phyloP scores from a whole-genome alignment of 1,284 basidiomycete species.

The Moniliella sp. region DNA sequence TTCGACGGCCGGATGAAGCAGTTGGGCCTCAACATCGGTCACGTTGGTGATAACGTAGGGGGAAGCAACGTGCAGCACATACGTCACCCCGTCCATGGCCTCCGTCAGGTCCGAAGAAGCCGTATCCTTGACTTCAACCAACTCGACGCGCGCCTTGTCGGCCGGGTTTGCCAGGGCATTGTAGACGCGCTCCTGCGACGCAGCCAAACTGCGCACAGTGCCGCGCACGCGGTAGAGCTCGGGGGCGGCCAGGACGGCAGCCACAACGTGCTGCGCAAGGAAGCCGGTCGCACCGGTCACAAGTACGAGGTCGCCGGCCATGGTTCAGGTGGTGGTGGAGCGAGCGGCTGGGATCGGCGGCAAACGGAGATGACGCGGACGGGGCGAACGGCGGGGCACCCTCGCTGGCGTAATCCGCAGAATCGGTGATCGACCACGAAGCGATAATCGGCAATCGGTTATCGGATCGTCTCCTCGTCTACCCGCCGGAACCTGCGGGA shows the following conservation, averaged over 20 bases:
- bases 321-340: too few species aligned
- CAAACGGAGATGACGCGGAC: too few species aligned
- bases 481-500: too few species aligned
- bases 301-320: slow-evolving; percentile 8
- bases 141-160: slow-evolving; percentile 12
- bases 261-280: slow-evolving; percentile 17
- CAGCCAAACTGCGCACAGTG: slow-evolving; percentile 12
- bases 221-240: slow-evolving; percentile 17
- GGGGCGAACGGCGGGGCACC: too few species aligned
- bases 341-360: too few species aligned
- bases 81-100: slow-evolving; percentile 20
- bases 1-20: slow-evolving; percentile 31
- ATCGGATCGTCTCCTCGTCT: too few species aligned
- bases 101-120: slow-evolving; percentile 25
- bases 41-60: slow-evolving; percentile 24
- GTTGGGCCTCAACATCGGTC: slow-evolving; percentile 25
- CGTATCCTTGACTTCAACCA: slow-evolving; percentile 28
- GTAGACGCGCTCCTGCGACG: too few species aligned
- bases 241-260: slow-evolving; percentile 12
- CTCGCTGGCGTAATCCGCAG: too few species aligned
- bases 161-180: slow-evolving; percentile 6
- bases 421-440: too few species aligned
- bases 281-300: slow-evolving; percentile 26
- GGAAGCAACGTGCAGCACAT: slow-evolving; percentile 13
- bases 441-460: too few species aligned